A percentile compares a stretch with the other conserved stretches of the same genome.
These are phyloP conservation scores for Lyophyllum semitale DNA, from an alignment of 768 basidiomycete species.

Conservation along the genomic window DNA sequence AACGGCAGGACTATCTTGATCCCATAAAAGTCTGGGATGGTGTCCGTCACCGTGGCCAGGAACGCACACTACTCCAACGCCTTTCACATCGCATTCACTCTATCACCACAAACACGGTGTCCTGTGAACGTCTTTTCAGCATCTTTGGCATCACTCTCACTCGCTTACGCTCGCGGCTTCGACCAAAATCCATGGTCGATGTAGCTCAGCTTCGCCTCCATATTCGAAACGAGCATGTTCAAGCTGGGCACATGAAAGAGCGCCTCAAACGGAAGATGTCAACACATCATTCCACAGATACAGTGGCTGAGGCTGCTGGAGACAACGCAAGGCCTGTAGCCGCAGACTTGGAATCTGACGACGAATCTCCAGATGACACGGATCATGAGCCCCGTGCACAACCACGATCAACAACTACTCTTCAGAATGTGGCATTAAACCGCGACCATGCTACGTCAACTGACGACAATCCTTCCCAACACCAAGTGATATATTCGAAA, in stretches of 20 bases:
- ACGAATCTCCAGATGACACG: background rate
- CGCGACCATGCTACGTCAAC: background rate
- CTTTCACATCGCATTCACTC: constrained; percentile 22
- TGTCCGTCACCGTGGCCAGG: background rate
- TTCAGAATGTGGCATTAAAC: background rate
- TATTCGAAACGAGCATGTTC: constrained; percentile 24
- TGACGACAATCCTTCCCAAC: background rate
- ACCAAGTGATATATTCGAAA: background rate
- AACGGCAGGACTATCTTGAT: constrained; percentile 12
- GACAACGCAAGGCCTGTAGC: background rate
- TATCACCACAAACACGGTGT: constrained; percentile 25
- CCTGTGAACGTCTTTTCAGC: constrained; percentile 14
- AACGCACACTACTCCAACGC: constrained; percentile 7
- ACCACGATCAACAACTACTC: background rate
- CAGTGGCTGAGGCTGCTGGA: background rate
- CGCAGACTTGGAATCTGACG: background rate
- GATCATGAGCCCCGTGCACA: background rate
- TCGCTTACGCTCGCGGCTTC: constrained; percentile 12
- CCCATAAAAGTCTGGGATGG: constrained; percentile 9
- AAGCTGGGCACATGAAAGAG: background rate
- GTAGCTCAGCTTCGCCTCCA: constrained; percentile 30
- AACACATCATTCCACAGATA: background rate
- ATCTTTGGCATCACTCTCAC: constrained; percentile 20
- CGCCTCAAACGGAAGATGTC: constrained; percentile 3
- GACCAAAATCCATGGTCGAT: constrained; percentile 15